Percentiles rank a stretch among this genome's conserved stretches.
Conservation (phyloP, 352 stramenopile species). For the Phytophthora fragariae region DNA sequence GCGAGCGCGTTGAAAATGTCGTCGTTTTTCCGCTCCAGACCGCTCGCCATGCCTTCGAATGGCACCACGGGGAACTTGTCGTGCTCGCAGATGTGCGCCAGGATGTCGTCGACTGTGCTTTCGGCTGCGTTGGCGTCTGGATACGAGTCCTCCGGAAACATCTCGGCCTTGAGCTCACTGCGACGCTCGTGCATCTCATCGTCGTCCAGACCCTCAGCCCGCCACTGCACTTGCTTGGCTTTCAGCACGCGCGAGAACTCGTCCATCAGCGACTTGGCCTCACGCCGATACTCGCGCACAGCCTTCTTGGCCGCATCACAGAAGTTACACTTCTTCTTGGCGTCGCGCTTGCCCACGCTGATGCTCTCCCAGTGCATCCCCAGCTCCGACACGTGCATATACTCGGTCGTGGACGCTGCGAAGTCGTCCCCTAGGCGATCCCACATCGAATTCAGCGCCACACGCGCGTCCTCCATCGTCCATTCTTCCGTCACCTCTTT, state of each 20-base stretch:
- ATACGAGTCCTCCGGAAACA: slow-evolving; percentile 61
- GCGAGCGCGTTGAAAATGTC: slow-evolving; percentile 60
- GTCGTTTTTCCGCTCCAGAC: slow-evolving; percentile 55
- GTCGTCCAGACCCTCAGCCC: slow-evolving; percentile 45
- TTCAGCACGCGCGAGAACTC: slow-evolving; percentile 51
- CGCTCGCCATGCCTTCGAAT: slow-evolving; percentile 45
- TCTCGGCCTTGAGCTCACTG: slow-evolving; percentile 56
- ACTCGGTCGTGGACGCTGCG: slow-evolving; percentile 31
- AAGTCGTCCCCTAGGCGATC: slow-evolving; percentile 53
- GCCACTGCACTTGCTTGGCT: slow-evolving; percentile 45
- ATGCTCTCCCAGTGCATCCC: slow-evolving; percentile 67
- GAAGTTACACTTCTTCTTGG: slow-evolving; percentile 42
- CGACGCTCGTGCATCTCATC: slow-evolving; percentile 61
- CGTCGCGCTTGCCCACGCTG: slow-evolving; percentile 19
- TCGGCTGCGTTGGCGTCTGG: slow-evolving; percentile 58
- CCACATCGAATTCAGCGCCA: slow-evolving; percentile 35
- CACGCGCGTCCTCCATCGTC: slow-evolving; percentile 38
- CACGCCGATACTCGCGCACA: slow-evolving; percentile 50
- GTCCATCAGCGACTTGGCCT: slow-evolving; percentile 47
- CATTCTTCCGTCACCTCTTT: slow-evolving; percentile 14
- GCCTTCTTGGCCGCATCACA: slow-evolving; percentile 45
- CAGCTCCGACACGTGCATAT: slow-evolving; percentile 57
- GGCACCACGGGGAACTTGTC: slow-evolving; percentile 54
- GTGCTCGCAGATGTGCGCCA: slow-evolving; percentile 64
- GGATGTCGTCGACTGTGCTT: slow-evolving; percentile 52